phyloP scores from a whole-genome alignment of 2,329 filamentous ascomycete genomes.

The Stachybotrys echinatus region DNA sequence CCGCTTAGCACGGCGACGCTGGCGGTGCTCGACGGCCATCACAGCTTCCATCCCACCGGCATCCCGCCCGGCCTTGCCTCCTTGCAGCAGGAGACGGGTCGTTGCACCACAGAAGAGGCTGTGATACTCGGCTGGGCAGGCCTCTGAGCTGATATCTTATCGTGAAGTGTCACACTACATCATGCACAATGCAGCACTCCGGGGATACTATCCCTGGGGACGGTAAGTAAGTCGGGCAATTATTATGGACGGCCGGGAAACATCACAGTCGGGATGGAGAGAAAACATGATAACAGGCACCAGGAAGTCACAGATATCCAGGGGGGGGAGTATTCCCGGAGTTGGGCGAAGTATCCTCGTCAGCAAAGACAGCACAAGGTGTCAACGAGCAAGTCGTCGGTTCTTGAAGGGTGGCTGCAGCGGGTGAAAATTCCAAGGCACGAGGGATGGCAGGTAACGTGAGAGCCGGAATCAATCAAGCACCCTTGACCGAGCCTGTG shows the following conservation, averaged over 20 bases:
- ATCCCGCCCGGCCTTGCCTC: not conserved
- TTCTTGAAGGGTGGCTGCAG: not conserved
- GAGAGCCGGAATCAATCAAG: no score
- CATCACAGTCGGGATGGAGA: no score
- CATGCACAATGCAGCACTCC: not conserved
- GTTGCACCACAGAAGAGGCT: not conserved
- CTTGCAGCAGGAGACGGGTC: not conserved
- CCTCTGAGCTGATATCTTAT: not conserved
- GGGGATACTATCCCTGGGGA: no score
- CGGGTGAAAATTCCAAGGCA: not conserved
- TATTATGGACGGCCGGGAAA: no score
- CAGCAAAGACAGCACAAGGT: not conserved
- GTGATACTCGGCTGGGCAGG: not conserved
- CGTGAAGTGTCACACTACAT: not conserved
- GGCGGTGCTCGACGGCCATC: not conserved
- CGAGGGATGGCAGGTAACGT: not conserved
- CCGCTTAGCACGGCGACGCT: not conserved
- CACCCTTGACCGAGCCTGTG: no score
- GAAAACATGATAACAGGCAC: no score
- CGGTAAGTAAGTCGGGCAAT: no score
- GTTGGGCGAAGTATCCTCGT: no score
- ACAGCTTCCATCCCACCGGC: not conserved
- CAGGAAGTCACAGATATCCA: no score
- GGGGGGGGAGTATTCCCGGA: no score
- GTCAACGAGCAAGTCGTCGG: not conserved